Evolutionary conservation across 306 rosid species (phyloP).

Genomic region (Castanospermum australe): DNA sequence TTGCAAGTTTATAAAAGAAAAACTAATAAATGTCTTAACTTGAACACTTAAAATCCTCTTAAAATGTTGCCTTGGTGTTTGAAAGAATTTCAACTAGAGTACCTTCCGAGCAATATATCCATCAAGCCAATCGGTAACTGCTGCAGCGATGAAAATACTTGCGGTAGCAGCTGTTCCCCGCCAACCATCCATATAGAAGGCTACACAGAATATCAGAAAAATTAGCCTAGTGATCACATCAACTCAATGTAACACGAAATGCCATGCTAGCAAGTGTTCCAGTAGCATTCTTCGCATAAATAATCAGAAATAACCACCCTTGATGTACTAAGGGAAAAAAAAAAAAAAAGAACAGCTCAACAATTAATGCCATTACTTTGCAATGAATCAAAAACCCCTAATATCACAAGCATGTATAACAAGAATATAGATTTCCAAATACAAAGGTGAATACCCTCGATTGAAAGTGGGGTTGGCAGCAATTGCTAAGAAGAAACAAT

Average conservation of each 20-base stretch:
- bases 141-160: slow-evolving; percentile 74
- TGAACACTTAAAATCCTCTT: background rate
- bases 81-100: background rate
- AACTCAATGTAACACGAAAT: background rate
- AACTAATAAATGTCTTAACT: background rate
- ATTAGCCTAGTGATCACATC: background rate
- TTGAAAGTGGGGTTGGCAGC: background rate
- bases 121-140: slow-evolving; percentile 98
- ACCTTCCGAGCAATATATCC: slow-evolving; percentile 98
- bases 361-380: background rate
- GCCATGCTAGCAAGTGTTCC: background rate
- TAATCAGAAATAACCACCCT: too few species aligned
- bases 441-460: background rate
- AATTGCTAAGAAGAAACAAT: background rate
- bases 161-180: slow-evolving; percentile 85
- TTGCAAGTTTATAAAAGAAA: background rate
- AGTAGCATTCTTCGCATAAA: background rate
- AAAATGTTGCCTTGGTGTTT: background rate
- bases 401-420: background rate
- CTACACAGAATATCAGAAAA: slow-evolving; percentile 33
- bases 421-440: background rate
- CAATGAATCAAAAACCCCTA: background rate
- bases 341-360: background rate
- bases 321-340: too few species aligned
- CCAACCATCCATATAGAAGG: slow-evolving; percentile 81